phyloP scores from a whole-genome alignment of 2,329 filamentous ascomycete species.

The Colletotrichum horii region DNA sequence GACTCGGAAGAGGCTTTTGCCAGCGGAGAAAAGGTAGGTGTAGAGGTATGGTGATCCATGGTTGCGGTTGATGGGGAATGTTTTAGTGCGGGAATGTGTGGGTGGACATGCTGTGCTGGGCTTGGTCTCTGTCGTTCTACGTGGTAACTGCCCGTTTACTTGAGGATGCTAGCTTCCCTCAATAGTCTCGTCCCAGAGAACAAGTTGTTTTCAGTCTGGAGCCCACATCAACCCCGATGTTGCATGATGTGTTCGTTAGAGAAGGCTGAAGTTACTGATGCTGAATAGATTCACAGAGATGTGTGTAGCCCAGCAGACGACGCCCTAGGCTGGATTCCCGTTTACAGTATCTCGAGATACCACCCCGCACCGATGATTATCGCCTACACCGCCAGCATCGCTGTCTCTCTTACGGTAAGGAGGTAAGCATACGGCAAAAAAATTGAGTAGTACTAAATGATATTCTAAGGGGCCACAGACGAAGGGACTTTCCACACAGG shows the following conservation, averaged over 20 bases:
- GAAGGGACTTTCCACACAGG: too few species aligned
- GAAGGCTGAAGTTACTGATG: background rate
- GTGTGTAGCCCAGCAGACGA: background rate
- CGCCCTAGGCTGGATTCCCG: background rate
- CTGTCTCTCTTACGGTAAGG: background rate
- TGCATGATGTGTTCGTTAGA: background rate
- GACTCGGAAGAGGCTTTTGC: background rate
- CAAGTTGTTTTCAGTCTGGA: background rate
- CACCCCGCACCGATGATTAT: accelerated
- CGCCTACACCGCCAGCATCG: too few species aligned
- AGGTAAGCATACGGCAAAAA: background rate
- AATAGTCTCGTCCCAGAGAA: background rate
- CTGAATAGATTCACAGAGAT: background rate
- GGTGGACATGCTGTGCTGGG: background rate
- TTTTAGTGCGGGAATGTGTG: background rate
- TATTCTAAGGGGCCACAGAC: too few species aligned
- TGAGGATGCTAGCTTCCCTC: background rate
- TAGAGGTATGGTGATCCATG: background rate
- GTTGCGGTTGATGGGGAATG: background rate
- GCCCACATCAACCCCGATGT: accelerated
- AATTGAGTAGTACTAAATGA: too few species aligned
- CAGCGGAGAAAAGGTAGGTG: background rate
- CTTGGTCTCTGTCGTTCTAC: background rate
- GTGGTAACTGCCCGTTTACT: background rate
- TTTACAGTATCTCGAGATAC: too few species aligned